Conservation (phyloP, 2,329 filamentous ascomycete genomes). For the Aschersonia sp. region DNA sequence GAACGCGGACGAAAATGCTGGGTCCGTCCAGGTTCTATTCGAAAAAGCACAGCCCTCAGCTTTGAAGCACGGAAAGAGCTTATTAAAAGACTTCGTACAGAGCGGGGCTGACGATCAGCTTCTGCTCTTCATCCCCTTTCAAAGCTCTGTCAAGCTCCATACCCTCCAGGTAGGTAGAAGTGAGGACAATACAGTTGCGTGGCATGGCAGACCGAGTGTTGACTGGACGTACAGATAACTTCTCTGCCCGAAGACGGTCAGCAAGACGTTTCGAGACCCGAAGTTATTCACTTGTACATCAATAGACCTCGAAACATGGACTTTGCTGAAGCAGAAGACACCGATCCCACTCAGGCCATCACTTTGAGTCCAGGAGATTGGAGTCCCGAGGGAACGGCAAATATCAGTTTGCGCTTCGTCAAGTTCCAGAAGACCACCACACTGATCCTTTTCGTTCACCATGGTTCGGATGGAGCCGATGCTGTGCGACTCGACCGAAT, state of each 20-base stretch:
- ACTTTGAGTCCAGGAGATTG: constrained; percentile 64
- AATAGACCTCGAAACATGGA: constrained; percentile 85
- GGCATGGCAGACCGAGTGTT: constrained; percentile 7
- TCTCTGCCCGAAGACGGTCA: constrained; percentile 58
- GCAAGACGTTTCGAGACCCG: constrained; percentile 66
- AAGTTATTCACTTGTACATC: constrained; percentile 69
- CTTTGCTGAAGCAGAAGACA: constrained; percentile 88
- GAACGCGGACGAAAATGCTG: constrained; percentile 69
- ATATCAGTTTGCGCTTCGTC: constrained; percentile 68
- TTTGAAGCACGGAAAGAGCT: constrained; percentile 39
- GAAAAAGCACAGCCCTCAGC: constrained; percentile 50
- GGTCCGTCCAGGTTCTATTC: constrained; percentile 60
- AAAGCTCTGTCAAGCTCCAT: constrained; percentile 77
- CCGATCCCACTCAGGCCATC: constrained; percentile 65
- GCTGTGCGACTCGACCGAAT: constrained; percentile 72
- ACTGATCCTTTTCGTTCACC: constrained; percentile 74
- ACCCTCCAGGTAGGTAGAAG: constrained; percentile 45
- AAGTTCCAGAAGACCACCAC: constrained; percentile 93
- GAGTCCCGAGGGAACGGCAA: constrained; percentile 64
- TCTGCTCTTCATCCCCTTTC: constrained; percentile 84
- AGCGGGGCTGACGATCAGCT: constrained; percentile 96
- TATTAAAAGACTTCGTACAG: constrained; percentile 70
- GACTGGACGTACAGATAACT: constrained; percentile 51
- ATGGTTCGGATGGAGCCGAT: constrained; percentile 71
- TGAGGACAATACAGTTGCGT: not conserved